These are phyloP conservation scores for Cladosporium oxysporum DNA, from an alignment of 2,329 filamentous ascomycete genomes.

Conservation along the genomic window DNA sequence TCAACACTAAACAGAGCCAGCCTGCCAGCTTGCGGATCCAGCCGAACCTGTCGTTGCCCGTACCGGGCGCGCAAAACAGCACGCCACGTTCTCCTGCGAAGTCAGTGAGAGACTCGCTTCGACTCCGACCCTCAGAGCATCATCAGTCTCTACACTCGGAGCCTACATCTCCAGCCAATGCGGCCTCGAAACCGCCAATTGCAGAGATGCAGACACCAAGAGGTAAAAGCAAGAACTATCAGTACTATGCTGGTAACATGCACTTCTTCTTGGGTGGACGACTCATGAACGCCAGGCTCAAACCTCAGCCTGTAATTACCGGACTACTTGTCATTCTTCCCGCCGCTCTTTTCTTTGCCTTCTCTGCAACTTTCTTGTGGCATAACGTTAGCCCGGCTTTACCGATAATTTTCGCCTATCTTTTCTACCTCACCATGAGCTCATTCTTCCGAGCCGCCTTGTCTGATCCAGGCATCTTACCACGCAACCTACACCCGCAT, in stretches of 20 bases:
- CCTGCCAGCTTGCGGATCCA: conserved; percentile 9
- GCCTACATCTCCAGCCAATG: conserved; percentile 65
- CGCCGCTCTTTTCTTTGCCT: conserved; percentile 78
- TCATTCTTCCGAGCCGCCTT: conserved; percentile 92
- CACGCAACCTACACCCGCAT: conserved; percentile 86
- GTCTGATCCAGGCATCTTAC: conserved; percentile 90
- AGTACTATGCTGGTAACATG: conserved; percentile 94
- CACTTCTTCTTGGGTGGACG: conserved; percentile 84
- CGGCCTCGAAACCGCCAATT: conserved; percentile 5
- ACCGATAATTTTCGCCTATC: conserved; percentile 84
- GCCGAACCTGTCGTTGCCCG: background rate
- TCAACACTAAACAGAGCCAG: conserved; percentile 50
- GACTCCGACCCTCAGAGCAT: conserved; percentile 34
- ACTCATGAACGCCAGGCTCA: conserved; percentile 82
- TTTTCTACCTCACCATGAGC: conserved; percentile 87
- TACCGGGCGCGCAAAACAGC: conserved; percentile 9
- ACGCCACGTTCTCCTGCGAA: conserved; percentile 20
- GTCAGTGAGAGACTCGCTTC: conserved; percentile 33
- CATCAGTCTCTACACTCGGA: conserved; percentile 73
- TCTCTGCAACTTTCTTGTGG: conserved; percentile 85
- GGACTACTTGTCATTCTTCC: conserved; percentile 79
- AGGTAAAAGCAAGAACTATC: conserved; percentile 68
- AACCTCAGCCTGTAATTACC: conserved; percentile 86
- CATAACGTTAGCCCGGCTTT: conserved; percentile 82
- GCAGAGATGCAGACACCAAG: conserved; percentile 1